Conservation (phyloP, 148 eudicot genomes). For the Camellia sinensis region DNA sequence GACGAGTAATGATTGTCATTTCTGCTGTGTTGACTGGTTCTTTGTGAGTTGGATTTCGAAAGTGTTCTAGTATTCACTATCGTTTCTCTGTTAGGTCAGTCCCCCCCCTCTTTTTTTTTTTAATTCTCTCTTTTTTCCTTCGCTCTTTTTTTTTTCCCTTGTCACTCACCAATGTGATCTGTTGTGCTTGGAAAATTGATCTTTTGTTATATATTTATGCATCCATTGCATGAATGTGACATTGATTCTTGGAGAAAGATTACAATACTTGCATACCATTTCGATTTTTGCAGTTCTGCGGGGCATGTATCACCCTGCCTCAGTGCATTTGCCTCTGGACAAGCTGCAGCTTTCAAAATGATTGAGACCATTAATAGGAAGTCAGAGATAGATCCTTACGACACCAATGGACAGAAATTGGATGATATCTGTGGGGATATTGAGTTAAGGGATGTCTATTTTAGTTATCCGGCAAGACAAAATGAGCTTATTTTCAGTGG, state of each 20-base stretch:
- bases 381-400: conserved; percentile 30
- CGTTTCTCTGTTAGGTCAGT: too few species aligned
- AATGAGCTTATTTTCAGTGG: conserved; percentile 29
- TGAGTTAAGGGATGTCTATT: conserved; percentile 31
- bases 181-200: too few species aligned
- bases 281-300: conserved; percentile 21
- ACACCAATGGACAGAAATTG: conserved; percentile 19
- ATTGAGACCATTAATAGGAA: conserved; percentile 31
- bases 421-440: conserved; percentile 32
- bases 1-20: conserved; percentile 36
- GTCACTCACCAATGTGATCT: too few species aligned
- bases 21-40: conserved; percentile 43
- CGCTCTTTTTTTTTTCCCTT: background rate
- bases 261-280: background rate
- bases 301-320: conserved; percentile 41
- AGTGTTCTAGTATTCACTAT: too few species aligned
- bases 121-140: background rate
- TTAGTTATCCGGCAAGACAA: conserved; percentile 37
- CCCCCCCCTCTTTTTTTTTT: too few species aligned
- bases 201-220: too few species aligned
- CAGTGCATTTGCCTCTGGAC: conserved; percentile 36
- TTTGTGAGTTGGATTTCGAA: conserved; percentile 34
- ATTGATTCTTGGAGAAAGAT: too few species aligned
- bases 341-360: conserved; percentile 37
- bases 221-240: too few species aligned